Percentiles rank a stretch among this genome's conserved stretches.
Conservation (phyloP, 1,284 basidiomycete species). For the Moesziomyces aphidis region DNA sequence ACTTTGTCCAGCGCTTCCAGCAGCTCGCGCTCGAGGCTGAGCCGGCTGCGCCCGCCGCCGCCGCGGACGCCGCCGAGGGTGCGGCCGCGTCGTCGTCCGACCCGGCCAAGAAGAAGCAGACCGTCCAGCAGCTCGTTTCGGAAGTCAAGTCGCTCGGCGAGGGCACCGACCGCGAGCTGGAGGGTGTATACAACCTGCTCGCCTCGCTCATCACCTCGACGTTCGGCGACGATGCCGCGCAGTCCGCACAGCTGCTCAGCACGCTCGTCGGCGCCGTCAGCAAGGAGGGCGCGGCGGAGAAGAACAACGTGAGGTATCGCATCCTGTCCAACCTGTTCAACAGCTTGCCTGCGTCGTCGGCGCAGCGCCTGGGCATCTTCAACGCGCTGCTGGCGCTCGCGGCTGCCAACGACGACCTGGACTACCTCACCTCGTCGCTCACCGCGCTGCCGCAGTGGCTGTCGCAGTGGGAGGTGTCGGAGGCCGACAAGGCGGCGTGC, state of each 20-base stretch:
- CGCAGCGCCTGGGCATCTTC: conserved; percentile 56
- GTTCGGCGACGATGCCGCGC: conserved; percentile 8
- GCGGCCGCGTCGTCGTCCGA: conserved; percentile 11
- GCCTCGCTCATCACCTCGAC: conserved; percentile 49
- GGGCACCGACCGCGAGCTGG: conserved; percentile 63
- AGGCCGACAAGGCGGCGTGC: conserved; percentile 48
- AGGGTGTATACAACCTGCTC: conserved; percentile 65
- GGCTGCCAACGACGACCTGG: conserved; percentile 62
- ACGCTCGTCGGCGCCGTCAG: conserved; percentile 38
- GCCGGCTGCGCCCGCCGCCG: conserved; percentile 13
- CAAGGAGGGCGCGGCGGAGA: conserved; percentile 28
- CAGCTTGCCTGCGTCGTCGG: conserved; percentile 49
- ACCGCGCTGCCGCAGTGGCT: conserved; percentile 60
- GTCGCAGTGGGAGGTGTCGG: conserved; percentile 58
- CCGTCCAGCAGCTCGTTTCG: conserved; percentile 49
- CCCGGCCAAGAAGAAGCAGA: conserved; percentile 33
- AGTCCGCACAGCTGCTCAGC: conserved; percentile 25
- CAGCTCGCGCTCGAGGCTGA: conserved; percentile 52
- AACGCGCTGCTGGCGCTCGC: conserved; percentile 55
- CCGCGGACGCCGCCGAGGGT: conserved; percentile 8
- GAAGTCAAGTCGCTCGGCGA: conserved; percentile 53
- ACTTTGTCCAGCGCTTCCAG: conserved; percentile 52
- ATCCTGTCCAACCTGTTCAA: conserved; percentile 67
- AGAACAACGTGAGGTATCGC: conserved; percentile 51
- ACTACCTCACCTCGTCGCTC: conserved; percentile 57